Evolutionary conservation across 1,139 yeast genomes (phyloP), one percentile per base, ranked within the genome.

Genomic region (Candida sanyaensis): DNA sequence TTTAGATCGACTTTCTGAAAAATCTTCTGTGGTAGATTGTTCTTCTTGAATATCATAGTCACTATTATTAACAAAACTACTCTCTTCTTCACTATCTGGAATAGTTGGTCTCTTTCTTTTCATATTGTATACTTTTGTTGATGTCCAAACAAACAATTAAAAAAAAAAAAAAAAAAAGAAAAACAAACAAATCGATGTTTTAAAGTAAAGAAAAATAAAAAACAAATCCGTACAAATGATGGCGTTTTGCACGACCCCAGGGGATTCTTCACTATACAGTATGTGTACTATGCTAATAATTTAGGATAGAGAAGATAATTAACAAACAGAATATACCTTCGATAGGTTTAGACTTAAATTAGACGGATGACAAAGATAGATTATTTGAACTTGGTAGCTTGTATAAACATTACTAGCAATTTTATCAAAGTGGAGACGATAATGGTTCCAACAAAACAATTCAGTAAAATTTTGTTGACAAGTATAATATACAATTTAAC

Each of bases 61-160:
- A 52, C 78, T 73, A 50, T 75, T 75, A 53, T 75, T 75, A 37
- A 75, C 60, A 47, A 75, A 75, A 0, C 76, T 64, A 5, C 57
- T 58, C 11, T 59, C 66, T 8, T 55, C 57, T 34, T 52, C 58
- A 13, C 54, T 56, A n/a, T 54, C 54, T 10, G 52, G 49, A 21
- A 55, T 37, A 5, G 47, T 39, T 11, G 56, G 34, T 49, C 63
- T 61, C 57, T 58, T 62, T 50, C 60, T 59, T 45, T 53, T 63
- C 60, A 43, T 53, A 26, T 5, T 6, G n/a, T 13, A 38, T 12
- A 7, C 5, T 5, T 26, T 26, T 26, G 4, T 27, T 37, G 21
- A 10, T 23, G 17, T 17, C 32, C 11, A 8, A 5, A 11, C n/a
- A n/a, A n/a, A n/a, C 28, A 36, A 23, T n/a, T 32, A 6, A 36